These are phyloP conservation scores for Colletotrichum destructivum DNA, from an alignment of 2,329 filamentous ascomycete species.

Conservation along the genomic window DNA sequence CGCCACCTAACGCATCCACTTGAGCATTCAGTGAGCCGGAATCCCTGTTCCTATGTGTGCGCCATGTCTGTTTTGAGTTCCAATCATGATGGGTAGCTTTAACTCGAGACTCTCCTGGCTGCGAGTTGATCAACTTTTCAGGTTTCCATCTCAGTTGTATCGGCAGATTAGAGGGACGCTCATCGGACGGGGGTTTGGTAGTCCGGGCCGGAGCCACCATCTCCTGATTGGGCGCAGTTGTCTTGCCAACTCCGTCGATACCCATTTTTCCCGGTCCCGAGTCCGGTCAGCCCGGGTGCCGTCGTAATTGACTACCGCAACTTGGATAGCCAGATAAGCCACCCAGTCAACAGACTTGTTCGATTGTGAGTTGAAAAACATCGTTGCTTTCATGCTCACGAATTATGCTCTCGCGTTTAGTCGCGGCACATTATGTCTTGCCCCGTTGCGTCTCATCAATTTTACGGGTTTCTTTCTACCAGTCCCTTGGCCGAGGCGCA, in stretches of 20 bases:
- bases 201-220: not conserved
- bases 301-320: not conserved
- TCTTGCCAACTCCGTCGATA: not conserved
- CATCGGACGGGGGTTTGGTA: not conserved
- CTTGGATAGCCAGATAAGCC: not conserved
- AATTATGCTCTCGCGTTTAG: conserved; percentile 29
- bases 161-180: not conserved
- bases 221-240: not conserved
- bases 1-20: not conserved
- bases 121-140: not conserved
- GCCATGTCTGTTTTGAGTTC: not conserved
- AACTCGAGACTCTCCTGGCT: not conserved
- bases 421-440: conserved; percentile 22
- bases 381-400: no score
- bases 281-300: not conserved
- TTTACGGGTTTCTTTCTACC: conserved; percentile 47
- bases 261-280: not conserved
- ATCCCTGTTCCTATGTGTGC: not conserved
- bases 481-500: conserved; percentile 47
- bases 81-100: no score
- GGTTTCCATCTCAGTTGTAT: no score
- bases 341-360: no score
- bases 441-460: conserved; percentile 49
- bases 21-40: not conserved
- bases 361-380: no score